Conservation (phyloP, 495 filamentous ascomycete species). For the Aspergillus nidulans region DNA sequence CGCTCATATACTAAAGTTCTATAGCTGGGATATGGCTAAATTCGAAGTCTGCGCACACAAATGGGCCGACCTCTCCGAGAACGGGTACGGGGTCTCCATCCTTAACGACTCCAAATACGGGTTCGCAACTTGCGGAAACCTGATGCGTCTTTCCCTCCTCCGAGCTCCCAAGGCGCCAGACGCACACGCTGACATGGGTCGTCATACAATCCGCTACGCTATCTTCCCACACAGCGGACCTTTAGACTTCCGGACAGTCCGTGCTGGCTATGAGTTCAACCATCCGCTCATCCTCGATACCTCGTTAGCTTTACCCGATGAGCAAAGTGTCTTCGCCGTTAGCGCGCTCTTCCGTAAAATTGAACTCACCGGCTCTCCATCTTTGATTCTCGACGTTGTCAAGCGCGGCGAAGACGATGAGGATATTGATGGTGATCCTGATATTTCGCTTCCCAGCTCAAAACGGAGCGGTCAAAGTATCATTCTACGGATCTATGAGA, state of each 20-base stretch:
- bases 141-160: conserved; percentile 88
- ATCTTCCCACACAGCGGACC: conserved; percentile 79
- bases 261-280: conserved; percentile 87
- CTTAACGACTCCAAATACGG: conserved; percentile 97
- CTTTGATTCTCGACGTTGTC: conserved; percentile 73
- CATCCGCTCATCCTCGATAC: conserved; percentile 57
- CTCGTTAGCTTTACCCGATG: neutral
- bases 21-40: conserved; percentile 96
- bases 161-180: conserved; percentile 95
- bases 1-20: conserved; percentile 5
- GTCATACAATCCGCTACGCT: conserved; percentile 83
- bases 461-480: conserved; percentile 67
- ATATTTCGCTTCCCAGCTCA: conserved; percentile 49
- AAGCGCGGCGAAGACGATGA: conserved; percentile 96
- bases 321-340: neutral
- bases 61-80: conserved; percentile 93
- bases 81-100: conserved; percentile 87
- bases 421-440: conserved; percentile 62
- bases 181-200: conserved; percentile 93
- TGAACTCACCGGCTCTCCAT: conserved; percentile 50
- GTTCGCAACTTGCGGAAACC: conserved; percentile 83
- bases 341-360: conserved; percentile 42
- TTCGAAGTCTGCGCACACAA: conserved; percentile 98
- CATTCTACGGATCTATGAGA: conserved; percentile 82
- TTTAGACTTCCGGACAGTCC: conserved; percentile 67